phyloP scores from a whole-genome alignment of 1,284 basidiomycete species.

The Leccinum solheimii region DNA sequence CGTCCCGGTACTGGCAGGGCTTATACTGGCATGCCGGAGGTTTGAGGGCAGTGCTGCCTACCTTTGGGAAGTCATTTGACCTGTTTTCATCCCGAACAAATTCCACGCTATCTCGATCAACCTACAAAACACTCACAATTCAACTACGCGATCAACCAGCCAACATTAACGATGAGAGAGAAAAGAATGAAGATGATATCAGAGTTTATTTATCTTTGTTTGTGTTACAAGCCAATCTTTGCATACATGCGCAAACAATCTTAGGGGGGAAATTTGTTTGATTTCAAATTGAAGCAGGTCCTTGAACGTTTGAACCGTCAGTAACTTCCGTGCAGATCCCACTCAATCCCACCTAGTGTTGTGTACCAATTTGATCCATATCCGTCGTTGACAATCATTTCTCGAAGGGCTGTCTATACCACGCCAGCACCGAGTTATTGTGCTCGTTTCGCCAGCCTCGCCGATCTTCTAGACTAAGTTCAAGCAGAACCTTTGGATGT shows the following conservation, averaged over 20 bases:
- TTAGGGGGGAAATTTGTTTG: neutral
- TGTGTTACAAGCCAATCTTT: slow-evolving; percentile 9
- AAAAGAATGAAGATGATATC: slow-evolving; percentile 3
- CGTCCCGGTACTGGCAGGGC: slow-evolving; percentile 17
- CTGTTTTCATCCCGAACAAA: neutral
- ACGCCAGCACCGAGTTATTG: too few species aligned
- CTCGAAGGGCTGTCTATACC: too few species aligned
- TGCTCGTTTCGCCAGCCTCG: slow-evolving; percentile 1
- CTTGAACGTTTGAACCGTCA: too few species aligned
- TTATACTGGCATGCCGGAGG: slow-evolving; percentile 30
- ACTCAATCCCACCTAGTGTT: too few species aligned
- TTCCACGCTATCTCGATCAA: neutral
- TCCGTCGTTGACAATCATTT: too few species aligned
- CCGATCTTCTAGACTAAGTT: neutral
- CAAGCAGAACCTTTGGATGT: too few species aligned
- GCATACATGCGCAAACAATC: slow-evolving; percentile 19
- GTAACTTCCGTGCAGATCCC: too few species aligned
- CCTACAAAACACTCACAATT: neutral
- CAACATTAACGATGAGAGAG: too few species aligned
- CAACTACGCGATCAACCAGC: too few species aligned
- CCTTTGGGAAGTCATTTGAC: neutral
- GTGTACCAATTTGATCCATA: too few species aligned
- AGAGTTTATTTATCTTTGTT: slow-evolving; percentile 21
- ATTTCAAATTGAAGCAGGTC: neutral
- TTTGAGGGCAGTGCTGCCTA: slow-evolving; percentile 16